Evolutionary conservation across 75 land plant genomes (phyloP), one percentile per base, ranked within the genome.

Genomic region (Pseudotsuga menziesii): DNA sequence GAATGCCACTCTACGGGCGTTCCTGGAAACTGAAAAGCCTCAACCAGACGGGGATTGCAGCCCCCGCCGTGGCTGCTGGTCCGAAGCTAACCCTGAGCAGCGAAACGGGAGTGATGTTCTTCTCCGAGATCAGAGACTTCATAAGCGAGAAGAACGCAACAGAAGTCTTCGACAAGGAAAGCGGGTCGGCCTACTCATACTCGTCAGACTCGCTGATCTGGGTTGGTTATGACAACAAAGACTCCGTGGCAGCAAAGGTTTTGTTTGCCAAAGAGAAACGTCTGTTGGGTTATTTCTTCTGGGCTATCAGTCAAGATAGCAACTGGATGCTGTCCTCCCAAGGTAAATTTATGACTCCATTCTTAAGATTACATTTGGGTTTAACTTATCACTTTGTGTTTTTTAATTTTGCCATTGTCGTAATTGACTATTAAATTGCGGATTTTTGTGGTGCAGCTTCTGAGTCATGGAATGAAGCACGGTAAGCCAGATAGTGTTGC

Each of bases 1-100:
- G 93, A 1, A 74, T 93, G 41, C 90, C 96, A 0, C 58, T 85
- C 26, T 91, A 93, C 56, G 96, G 96, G 0, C 48, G 82, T 14
- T 29, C 85, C 16, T 91, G 96, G 96, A 75, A 39, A 29, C 88
- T 93, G 36, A 58, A 14, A 48, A 48, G 12, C 54, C 54, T 48
- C 9, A 9, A 48, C 54, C 12, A 8, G 54, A 48, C 54, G 9
- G 12, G 12, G 54, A 48, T 48, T 9, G 54, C 12, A 48, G 54
- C 12, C 12, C 54, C 54, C 13, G 54, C 54, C 12, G 78, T 88
- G 8, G 88, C 86, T 1, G 72, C 74, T 2, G 89, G 59, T 3
- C 61, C 71, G 0, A 25, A 9, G 11, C 62, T 0, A 61, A 23
- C 0, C 12, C 62, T 61, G 11, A 61, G 62, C 62, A 23, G 0